Conservation (phyloP, 2,329 filamentous ascomycete species). For the Fonsecaea pedrosoi region DNA sequence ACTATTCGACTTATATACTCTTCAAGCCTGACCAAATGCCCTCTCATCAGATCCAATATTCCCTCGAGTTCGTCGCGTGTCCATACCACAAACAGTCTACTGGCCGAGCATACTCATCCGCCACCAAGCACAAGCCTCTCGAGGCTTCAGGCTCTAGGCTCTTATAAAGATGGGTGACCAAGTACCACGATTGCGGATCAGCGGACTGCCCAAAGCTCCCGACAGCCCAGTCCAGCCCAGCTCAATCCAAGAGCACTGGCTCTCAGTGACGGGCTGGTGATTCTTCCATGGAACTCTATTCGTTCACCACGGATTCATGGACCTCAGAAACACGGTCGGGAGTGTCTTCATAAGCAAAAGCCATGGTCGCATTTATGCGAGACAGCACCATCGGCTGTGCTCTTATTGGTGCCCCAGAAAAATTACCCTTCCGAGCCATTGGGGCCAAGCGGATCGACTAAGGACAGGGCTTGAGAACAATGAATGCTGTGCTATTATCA, state of each 20-base stretch:
- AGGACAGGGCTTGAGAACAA: background rate
- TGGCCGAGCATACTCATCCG: background rate
- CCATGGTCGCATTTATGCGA: background rate
- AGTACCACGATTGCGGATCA: background rate
- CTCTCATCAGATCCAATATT: background rate
- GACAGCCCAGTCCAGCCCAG: background rate
- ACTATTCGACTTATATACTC: background rate
- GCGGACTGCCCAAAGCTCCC: background rate
- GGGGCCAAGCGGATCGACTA: background rate
- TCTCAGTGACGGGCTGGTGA: background rate
- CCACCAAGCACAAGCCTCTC: background rate
- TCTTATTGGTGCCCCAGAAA: slow-evolving; percentile 15
- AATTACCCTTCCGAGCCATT: slow-evolving; percentile 16
- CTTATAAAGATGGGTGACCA: background rate
- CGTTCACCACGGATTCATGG: background rate
- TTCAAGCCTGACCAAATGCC: background rate
- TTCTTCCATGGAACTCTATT: background rate
- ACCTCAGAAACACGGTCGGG: too few relatives aligned
- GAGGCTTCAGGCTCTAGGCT: too few relatives aligned
- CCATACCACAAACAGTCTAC: background rate
- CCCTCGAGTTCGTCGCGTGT: background rate
- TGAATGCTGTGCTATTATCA: background rate
- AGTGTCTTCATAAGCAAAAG: slow-evolving; percentile 8
- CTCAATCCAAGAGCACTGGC: background rate
- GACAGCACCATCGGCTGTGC: background rate